Base-by-base conservation (phyloP, 192 early-diverging fungal species). In the Linnemannia schmuckeri region DNA sequence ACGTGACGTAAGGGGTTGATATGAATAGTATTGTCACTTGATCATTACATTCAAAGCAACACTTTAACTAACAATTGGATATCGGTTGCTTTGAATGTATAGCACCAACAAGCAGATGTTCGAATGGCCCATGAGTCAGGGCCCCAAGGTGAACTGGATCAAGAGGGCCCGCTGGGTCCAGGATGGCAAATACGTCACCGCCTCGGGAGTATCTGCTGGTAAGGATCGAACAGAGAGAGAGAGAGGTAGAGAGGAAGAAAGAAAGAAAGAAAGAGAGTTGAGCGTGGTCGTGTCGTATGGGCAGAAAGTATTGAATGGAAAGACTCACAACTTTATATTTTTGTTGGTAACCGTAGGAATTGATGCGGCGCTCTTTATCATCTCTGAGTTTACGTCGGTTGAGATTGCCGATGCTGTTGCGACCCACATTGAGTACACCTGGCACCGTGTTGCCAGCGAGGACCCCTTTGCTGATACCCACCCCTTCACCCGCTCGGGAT, bases 121-220 rank as follows among this genome's bases (percentile, higher is more conserved):
- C 44, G 57, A 86, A 49, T 77, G 37, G 73, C 4, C 61, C 17
- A 57, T 41, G 0, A 24, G 18, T 10, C 30, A 61, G 78, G 82
- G 86, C 24, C 82, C 82, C 4, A 88, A 90, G 24, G 89, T 92
- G 15, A 76, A 82, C n/a, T 93, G 91, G 91, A 70, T 92, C 40
- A 88, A 85, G 37, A 87, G 80, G 9, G 92, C 91, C 40, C 85
- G 92, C 47, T 93, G 88, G 88, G 90, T 93, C 5, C 76, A 87
- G 30, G 92, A 93, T 82, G 90, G 87, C 38, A 91, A 91, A 24
- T 87, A 52, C 63, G 88, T 83, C 20, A 81, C 89, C 18, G 85
- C 89, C 4, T 87, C 85, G 15, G 90, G 90, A 27, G 88, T 90
- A 24, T 87, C 88, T 69, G 89, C 89, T 5, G 89, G 89, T 76